phyloP scores from a whole-genome alignment of 169 alveolate species.

The Haemoproteus tartakovskyi region DNA sequence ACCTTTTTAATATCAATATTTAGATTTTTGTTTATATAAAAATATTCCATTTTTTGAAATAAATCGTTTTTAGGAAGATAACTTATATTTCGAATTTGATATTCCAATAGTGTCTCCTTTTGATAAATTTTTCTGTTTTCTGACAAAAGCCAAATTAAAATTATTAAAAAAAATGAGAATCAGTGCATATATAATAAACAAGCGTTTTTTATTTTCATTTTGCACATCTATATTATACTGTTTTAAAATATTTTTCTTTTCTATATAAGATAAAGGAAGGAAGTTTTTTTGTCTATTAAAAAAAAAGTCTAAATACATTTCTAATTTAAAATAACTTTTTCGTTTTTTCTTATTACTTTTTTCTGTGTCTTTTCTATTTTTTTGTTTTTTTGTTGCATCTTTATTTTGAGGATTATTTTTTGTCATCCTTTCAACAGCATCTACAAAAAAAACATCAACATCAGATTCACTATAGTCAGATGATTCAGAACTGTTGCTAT shows the following conservation, averaged over 20 bases:
- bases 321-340: conserved; percentile 14
- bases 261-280: conserved; percentile 48
- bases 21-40: conserved; percentile 16
- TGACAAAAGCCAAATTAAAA: too few relatives aligned
- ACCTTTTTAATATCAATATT: conserved; percentile 16
- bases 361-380: neutral
- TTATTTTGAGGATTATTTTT: too few relatives aligned
- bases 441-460: too few relatives aligned
- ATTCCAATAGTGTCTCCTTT: conserved; percentile 20
- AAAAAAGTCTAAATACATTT: conserved; percentile 25
- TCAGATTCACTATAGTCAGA: too few relatives aligned
- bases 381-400: conserved; percentile 1
- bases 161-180: too few relatives aligned
- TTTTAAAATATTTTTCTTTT: conserved; percentile 32
- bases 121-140: conserved; percentile 24
- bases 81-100: conserved; percentile 45
- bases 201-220: too few relatives aligned
- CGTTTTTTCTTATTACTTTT: conserved; percentile 7
- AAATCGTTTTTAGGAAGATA: conserved; percentile 1
- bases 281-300: conserved; percentile 7
- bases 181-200: too few relatives aligned
- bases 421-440: too few relatives aligned
- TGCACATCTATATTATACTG: conserved; percentile 16
- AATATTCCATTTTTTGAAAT: conserved; percentile 9
- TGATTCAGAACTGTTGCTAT: too few relatives aligned